phyloP scores from a whole-genome alignment of 495 filamentous ascomycete species.

The Pseudoneurospora amorphoporcata region DNA sequence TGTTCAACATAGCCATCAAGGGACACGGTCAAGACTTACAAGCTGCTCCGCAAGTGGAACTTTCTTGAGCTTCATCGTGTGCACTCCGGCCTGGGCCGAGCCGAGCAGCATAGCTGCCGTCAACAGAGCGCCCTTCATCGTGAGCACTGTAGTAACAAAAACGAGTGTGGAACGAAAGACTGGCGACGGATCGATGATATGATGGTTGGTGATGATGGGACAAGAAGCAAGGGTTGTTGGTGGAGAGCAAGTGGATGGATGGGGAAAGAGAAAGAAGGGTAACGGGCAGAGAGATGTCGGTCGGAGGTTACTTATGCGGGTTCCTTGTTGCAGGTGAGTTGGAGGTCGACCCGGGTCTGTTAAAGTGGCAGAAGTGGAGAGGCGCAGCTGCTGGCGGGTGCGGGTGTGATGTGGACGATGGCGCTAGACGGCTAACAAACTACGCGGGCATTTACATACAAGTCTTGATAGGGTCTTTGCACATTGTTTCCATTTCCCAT shows the following conservation, averaged over 20 bases:
- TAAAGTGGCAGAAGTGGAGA: neutral
- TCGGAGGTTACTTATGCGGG: neutral
- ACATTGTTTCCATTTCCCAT: neutral
- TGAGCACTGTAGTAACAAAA: slow-evolving; percentile 19
- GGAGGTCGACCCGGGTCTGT: slow-evolving; percentile 4
- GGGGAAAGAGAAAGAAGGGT: slow-evolving; percentile 5
- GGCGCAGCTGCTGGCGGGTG: neutral
- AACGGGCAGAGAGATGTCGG: slow-evolving; percentile 5
- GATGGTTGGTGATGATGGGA: neutral
- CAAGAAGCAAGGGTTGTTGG: slow-evolving; percentile 1
- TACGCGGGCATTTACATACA: neutral
- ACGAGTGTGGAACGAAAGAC: neutral
- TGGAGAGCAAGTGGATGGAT: slow-evolving; percentile 2
- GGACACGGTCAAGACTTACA: slow-evolving; percentile 41
- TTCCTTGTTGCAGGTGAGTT: neutral
- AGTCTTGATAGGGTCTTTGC: neutral
- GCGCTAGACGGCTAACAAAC: neutral
- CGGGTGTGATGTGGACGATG: neutral
- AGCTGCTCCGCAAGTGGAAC: slow-evolving; percentile 85
- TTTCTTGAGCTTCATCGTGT: slow-evolving; percentile 97
- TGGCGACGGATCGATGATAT: neutral
- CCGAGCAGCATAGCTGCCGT: slow-evolving; percentile 76
- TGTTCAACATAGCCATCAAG: neutral
- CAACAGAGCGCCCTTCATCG: slow-evolving; percentile 73
- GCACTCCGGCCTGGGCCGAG: slow-evolving; percentile 70